Evolutionary conservation across 176 grass and related monocot genomes (phyloP), one percentile per base, ranked within the genome.

Genomic region (Rhynchospora breviuscula): DNA sequence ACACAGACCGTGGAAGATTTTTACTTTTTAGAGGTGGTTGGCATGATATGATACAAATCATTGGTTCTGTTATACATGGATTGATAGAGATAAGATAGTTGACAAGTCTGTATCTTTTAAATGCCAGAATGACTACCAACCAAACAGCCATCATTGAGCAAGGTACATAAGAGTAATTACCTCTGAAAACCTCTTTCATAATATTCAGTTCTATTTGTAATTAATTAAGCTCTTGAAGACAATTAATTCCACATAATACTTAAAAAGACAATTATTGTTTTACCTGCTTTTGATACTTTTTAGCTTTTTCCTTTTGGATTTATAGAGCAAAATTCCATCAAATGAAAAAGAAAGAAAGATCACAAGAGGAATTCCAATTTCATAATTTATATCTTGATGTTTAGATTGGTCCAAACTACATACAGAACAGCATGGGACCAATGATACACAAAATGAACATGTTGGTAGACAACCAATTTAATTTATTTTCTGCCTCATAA

Each of bases 41-140:
- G 67, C 40, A 71, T 71, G 67, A 19, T 47, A 49, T 71, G 67
- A 19, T 47, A 49, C 70, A 74, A 64, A 71, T 71, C 67, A 71
- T 22, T 21, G 35, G 15, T 71, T n/a, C 8, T 71, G 18, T 21
- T 74, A 46, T 25, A 43, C 19, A 74, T 74, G 19, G 44, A 74
- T 51, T 74, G 45, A 74, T 74, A 23, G 70, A 51, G 70, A 74
- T 48, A 74, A 51, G 45, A 74, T 74, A 15, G 64, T 35, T 35
- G 29, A 40, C 6, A 35, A 40, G 5, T 66, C 63, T 33, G 3
- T 35, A 18, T 15, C 1, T 49, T 21, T 9, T 74, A 25, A 74
- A 48, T 74, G 10, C n/a, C 1, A 51, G 19, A 74, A 74, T 73
- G 45, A n/a, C 9, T 49, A 52, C 45, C 19, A 7, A 74, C 45